Evolutionary conservation across 1,284 basidiomycete species (phyloP), one percentile per base, ranked within the genome.

Genomic region (Anthracocystis setariae): DNA sequence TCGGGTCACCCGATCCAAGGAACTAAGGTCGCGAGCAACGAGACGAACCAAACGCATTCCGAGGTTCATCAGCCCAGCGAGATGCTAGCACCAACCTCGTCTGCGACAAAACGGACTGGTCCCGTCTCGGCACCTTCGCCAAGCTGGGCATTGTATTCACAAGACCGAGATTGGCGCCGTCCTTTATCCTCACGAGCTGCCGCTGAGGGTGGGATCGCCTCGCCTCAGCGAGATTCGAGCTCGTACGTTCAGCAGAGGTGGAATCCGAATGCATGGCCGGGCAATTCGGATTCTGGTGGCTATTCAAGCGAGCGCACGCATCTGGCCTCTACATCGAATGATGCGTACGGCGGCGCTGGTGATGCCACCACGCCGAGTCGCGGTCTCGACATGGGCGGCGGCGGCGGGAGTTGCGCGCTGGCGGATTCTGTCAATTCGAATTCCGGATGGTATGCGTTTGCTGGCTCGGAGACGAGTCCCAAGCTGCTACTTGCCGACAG

Each of bases 401-500:
- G 29, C 29, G 43, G 35, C 18, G 29, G 57, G 2, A n/a, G n/a
- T n/a, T n/a, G n/a, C n/a, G 18, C 42, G n/a, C 2, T 54, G 10
- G 27, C 40, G 10, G 68, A 71, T 8, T 20, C 46, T 5, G 7
- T 54, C 4, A 45, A 25, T 21, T 39, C 18, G 32, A 45, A 33
- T 43, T 45, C 39, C 45, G 33, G 48, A 17, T 71, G 62, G 68
- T 55, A 65, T 18, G 50, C 40, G 0, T 48, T 64, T 18, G 29
- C 29, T 29, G 43, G 47, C 9, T 58, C 57, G 2, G 58, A 62
- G 32, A 52, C 54, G 9, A 71, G 68, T 27, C 68, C 68, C 1
- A 65, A 54, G 27, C 33, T 46, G 13, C 9, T 71, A 27, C 65
- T 71, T 46, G 58, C 64, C 1, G 57, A 72, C 50, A 72, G 69